Conservation (phyloP, 78 protist species). For the Anaeramoeba flamelloides region DNA sequence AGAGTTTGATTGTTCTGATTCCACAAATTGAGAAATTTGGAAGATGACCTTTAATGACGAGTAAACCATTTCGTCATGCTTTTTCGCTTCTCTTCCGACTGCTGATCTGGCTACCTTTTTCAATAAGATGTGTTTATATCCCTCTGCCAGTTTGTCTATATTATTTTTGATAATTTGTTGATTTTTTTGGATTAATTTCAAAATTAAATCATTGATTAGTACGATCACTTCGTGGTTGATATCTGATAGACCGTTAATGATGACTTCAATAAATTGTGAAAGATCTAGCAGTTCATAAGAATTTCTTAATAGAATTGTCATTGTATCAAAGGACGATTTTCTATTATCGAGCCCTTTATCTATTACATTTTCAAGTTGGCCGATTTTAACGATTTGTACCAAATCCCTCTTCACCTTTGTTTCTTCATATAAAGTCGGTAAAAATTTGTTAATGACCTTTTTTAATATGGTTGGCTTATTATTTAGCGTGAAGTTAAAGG, state of each 20-base stretch:
- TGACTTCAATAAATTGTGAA: slow-evolving; percentile 24
- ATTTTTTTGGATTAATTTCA: too few species aligned
- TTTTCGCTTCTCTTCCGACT: too few species aligned
- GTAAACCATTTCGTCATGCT: too few species aligned
- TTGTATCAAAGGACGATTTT: too few species aligned
- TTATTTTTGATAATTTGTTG: background rate
- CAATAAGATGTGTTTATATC: too few species aligned
- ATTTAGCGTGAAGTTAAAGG: slow-evolving; percentile 60
- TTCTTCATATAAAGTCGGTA: slow-evolving; percentile 51
- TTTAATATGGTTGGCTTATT: slow-evolving; percentile 34
- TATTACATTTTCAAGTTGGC: slow-evolving; percentile 77
- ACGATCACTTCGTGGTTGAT: too few species aligned
- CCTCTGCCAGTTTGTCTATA: slow-evolving; percentile 4
- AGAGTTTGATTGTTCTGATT: too few species aligned
- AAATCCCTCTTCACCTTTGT: slow-evolving; percentile 38
- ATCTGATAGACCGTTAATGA: slow-evolving; percentile 48
- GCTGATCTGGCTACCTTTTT: too few species aligned
- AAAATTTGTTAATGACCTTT: slow-evolving; percentile 14
- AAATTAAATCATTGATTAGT: too few species aligned
- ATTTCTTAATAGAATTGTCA: slow-evolving; percentile 62
- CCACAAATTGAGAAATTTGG: too few species aligned
- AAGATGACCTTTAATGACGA: too few species aligned
- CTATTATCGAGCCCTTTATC: slow-evolving; percentile 79
- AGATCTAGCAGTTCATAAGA: slow-evolving; percentile 27
- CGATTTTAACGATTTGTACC: slow-evolving; percentile 63